Conservation (phyloP, 2,329 filamentous ascomycete species). For the Phoma herbarum region DNA sequence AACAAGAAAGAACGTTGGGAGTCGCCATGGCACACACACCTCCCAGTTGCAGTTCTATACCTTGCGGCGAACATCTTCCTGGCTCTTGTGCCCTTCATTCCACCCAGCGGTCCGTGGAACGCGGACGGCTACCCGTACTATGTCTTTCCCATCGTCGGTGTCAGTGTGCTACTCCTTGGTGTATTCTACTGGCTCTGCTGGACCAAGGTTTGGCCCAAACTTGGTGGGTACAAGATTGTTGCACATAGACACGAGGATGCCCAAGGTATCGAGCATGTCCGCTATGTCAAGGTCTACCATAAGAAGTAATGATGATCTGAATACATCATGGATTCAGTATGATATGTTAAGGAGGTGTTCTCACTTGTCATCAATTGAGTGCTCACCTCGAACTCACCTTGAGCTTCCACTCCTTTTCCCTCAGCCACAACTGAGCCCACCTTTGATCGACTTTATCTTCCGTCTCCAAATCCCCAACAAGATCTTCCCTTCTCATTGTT, state of each 20-base stretch:
- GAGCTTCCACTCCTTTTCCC: neutral
- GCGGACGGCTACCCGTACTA: conserved; percentile 56
- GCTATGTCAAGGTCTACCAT: conserved; percentile 46
- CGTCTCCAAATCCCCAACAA: neutral
- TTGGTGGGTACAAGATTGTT: conserved; percentile 45
- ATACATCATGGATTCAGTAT: neutral
- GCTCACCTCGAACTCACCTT: conserved; percentile 1
- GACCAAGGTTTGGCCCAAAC: conserved; percentile 34
- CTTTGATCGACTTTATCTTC: neutral
- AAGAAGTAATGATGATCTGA: conserved; percentile 29
- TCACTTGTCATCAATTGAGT: neutral
- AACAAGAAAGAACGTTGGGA: conserved; percentile 45
- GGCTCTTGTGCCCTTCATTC: conserved; percentile 54
- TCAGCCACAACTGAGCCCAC: neutral
- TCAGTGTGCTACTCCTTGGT: conserved; percentile 51
- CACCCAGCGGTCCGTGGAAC: conserved; percentile 53
- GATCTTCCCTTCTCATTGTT: neutral
- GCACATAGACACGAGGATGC: conserved; percentile 41
- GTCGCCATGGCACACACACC: conserved; percentile 51
- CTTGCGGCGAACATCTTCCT: conserved; percentile 54
- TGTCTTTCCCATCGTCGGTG: conserved; percentile 55
- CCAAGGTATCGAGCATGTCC: conserved; percentile 42
- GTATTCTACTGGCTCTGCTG: conserved; percentile 48
- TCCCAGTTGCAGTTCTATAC: conserved; percentile 50
- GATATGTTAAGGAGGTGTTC: neutral